These are phyloP conservation scores for Phoma herbarum DNA, from an alignment of 2,329 filamentous ascomycete genomes.

Conservation along the genomic window DNA sequence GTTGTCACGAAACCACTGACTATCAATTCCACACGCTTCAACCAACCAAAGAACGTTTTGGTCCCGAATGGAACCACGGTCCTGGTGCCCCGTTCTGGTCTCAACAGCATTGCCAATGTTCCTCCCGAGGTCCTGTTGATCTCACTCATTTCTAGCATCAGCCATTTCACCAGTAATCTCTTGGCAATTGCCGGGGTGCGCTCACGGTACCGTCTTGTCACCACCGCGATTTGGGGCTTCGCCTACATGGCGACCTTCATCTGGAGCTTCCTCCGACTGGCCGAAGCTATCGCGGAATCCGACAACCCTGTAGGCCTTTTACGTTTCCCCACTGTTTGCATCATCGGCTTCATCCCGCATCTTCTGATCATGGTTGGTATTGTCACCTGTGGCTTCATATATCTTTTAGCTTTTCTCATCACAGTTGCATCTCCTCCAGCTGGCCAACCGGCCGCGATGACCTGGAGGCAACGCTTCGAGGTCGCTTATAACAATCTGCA, in stretches of 20 bases:
- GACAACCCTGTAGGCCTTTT: conserved; percentile 71
- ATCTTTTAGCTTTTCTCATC: conserved; percentile 76
- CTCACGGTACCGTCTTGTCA: conserved; percentile 79
- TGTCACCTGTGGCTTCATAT: conserved; percentile 76
- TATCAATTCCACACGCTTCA: conserved; percentile 68
- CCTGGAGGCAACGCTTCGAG: conserved; percentile 67
- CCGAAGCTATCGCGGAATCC: conserved; percentile 50
- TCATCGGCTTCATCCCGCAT: conserved; percentile 94
- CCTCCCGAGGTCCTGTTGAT: conserved; percentile 88
- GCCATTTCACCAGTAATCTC: conserved; percentile 84
- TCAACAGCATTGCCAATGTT: conserved; percentile 84
- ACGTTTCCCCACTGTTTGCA: conserved; percentile 91
- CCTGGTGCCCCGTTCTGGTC: conserved; percentile 62
- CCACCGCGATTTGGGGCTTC: conserved; percentile 87
- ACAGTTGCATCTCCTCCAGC: conserved; percentile 74
- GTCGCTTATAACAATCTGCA: conserved; percentile 89
- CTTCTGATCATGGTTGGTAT: conserved; percentile 87
- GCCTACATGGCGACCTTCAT: conserved; percentile 88
- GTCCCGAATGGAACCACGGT: conserved; percentile 57
- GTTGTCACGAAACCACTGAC: conserved; percentile 83
- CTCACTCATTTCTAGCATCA: conserved; percentile 86
- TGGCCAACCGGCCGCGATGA: conserved; percentile 55
- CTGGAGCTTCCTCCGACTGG: conserved; percentile 71
- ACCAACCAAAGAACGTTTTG: conserved; percentile 48
- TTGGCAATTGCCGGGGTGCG: conserved; percentile 84